Evolutionary conservation across 140 eudicot genomes (phyloP), one percentile per base, ranked within the genome.

Genomic region (Bidens hawaiensis): DNA sequence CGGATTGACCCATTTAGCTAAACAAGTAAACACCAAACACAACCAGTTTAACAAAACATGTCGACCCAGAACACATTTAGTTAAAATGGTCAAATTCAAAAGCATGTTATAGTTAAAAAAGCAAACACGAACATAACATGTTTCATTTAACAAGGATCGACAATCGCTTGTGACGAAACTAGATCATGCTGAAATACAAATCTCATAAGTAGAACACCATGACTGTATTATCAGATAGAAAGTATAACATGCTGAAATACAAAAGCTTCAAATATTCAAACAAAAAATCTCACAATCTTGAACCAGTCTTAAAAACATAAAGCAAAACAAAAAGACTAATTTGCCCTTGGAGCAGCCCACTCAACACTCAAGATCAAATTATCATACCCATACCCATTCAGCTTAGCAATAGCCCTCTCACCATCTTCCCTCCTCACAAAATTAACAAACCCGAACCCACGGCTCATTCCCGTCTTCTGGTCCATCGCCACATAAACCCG

Each of bases 401-500:
- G 56, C 15, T 67, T 54, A 40, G 56, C 64, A 25, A 54, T 67
- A 5, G 73, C 73, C 18, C 55, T 40, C 52, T 67, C 73, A 25
- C 55, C 73, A 9, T 67, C 73, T 53, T 67, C 73, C 64, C 64
- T 67, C 64, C 64, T 67, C 23, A 67, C 33, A 0, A 67, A 67
- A 16, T 54, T 67, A 26, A 67, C 56, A 54, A 67, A 54, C 73
- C 73, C 73, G 12, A 67, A 67, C 19, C 73, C 73, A n/a, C 73
- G 45, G 56, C 73, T 67, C 73, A 54, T 67, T 22, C 73, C 65
- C n/a, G 65, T 67, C 46, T 67, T 67, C 65, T 67, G 73, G 18
- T 67, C 73, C 64, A 67, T 67, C 6, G 73, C 73, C 16, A 67
- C 73, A 41, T 67, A 67, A 41, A 67, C 73, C 31, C 73, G 64